These are phyloP conservation scores for Torulaspora globosa DNA, from an alignment of 1,139 yeast genomes.

Conservation along the genomic window DNA sequence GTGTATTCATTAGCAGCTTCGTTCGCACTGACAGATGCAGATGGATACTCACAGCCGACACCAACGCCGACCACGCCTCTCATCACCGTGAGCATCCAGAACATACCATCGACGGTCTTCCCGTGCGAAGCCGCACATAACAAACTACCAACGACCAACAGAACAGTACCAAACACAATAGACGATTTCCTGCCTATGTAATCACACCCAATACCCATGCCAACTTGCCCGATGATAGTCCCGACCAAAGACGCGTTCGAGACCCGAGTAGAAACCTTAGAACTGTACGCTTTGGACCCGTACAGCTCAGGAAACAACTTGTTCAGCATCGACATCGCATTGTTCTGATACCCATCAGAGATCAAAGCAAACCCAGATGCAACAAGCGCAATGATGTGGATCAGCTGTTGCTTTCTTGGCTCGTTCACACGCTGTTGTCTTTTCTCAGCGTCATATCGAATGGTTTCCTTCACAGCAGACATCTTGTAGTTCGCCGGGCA, in stretches of 20 bases:
- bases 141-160: slow-evolving; percentile 53
- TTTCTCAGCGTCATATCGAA: slow-evolving; percentile 15
- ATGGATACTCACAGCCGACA: slow-evolving; percentile 69
- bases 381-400: slow-evolving; percentile 16
- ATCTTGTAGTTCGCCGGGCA: neutral
- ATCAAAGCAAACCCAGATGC: slow-evolving; percentile 52
- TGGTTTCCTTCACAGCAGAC: slow-evolving; percentile 4
- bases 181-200: slow-evolving; percentile 58
- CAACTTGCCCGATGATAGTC: slow-evolving; percentile 55
- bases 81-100: slow-evolving; percentile 69
- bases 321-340: slow-evolving; percentile 58
- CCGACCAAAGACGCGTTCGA: slow-evolving; percentile 58
- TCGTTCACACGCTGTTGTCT: slow-evolving; percentile 15
- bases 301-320: slow-evolving; percentile 46
- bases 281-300: slow-evolving; percentile 42
- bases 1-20: slow-evolving; percentile 75
- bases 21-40: slow-evolving; percentile 63
- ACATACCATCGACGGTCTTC: slow-evolving; percentile 48
- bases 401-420: slow-evolving; percentile 10
- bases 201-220: slow-evolving; percentile 54
- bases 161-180: slow-evolving; percentile 49
- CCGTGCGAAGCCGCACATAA: slow-evolving; percentile 60
- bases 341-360: slow-evolving; percentile 63
- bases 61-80: slow-evolving; percentile 73
- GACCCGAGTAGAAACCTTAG: slow-evolving; percentile 50